Evolutionary conservation across 2,329 filamentous ascomycete genomes (phyloP).

Genomic region (Colletotrichum eremochloae): DNA sequence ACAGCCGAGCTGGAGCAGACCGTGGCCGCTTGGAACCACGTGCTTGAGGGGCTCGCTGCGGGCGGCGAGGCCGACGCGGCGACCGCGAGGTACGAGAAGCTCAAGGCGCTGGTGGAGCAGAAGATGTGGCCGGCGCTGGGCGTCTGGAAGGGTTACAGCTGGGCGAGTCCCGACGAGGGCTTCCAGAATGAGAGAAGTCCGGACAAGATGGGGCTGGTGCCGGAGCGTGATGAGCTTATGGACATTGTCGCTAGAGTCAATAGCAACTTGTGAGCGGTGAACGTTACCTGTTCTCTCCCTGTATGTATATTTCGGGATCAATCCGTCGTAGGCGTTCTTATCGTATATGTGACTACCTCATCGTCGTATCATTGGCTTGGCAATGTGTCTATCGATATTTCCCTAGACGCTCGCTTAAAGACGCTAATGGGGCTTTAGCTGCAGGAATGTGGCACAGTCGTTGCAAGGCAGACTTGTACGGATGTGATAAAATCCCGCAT

Average conservation of each 20-base stretch:
- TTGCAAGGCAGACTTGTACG: neutral
- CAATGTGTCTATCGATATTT: neutral
- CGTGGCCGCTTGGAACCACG: conserved; percentile 68
- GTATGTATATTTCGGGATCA: neutral
- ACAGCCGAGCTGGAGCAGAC: conserved; percentile 75
- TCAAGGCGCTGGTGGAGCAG: conserved; percentile 52
- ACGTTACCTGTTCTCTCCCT: neutral
- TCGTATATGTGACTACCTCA: too few species aligned
- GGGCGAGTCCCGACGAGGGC: conserved; percentile 68
- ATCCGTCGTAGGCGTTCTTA: neutral
- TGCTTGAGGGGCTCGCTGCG: conserved; percentile 58
- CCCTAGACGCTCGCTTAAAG: too few species aligned
- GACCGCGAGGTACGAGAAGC: conserved; percentile 49
- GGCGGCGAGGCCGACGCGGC: conserved; percentile 46
- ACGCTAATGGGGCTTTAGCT: neutral
- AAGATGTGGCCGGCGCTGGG: conserved; percentile 70
- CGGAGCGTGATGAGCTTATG: conserved; percentile 33
- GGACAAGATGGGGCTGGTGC: conserved; percentile 29
- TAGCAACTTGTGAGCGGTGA: conserved; percentile 19
- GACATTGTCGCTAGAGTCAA: conserved; percentile 24
- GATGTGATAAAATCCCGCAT: neutral
- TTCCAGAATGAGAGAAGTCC: conserved; percentile 56
- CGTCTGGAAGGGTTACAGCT: conserved; percentile 73
- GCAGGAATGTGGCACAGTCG: neutral
- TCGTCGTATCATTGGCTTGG: too few species aligned